phyloP scores from a whole-genome alignment of 2,329 filamentous ascomycete species.

The Talaromyces albobiverticillius region DNA sequence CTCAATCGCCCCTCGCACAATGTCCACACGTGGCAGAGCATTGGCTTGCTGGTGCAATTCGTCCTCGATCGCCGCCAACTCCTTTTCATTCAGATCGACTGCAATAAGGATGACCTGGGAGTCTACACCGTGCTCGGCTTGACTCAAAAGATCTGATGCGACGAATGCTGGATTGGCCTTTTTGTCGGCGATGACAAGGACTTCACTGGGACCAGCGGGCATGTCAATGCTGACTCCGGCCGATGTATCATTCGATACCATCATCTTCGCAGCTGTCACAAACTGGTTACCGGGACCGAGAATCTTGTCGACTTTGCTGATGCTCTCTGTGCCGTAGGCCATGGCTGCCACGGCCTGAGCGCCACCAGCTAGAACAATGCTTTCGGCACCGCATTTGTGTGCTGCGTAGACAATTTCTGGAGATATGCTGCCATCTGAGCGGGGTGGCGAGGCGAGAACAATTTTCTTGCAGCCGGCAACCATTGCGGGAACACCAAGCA shows the following conservation, averaged over 20 bases:
- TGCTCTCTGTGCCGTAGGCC: conserved; percentile 93
- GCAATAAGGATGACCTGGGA: conserved; percentile 92
- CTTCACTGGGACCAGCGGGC: conserved; percentile 94
- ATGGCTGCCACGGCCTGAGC: conserved; percentile 94
- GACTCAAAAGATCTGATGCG: conserved; percentile 87
- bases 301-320: conserved; percentile 98
- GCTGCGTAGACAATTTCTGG: conserved; percentile 97
- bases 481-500: conserved; percentile 97
- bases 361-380: conserved; percentile 91
- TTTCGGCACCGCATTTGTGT: conserved; percentile 93
- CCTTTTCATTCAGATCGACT: conserved; percentile 69
- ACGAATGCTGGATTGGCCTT: conserved; percentile 90
- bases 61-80: conserved; percentile 81
- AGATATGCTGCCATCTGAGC: conserved; percentile 83
- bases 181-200: conserved; percentile 91
- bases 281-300: conserved; percentile 97
- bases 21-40: conserved; percentile 84
- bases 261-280: conserved; percentile 97
- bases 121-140: conserved; percentile 95
- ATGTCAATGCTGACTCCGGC: conserved; percentile 96
- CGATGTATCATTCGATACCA: conserved; percentile 94
- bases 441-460: conserved; percentile 86
- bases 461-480: conserved; percentile 96
- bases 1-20: conserved; percentile 82
- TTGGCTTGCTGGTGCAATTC: conserved; percentile 85